phyloP scores from a whole-genome alignment of 2,329 filamentous ascomycete genomes.

The Lachnellula subtilissima region DNA sequence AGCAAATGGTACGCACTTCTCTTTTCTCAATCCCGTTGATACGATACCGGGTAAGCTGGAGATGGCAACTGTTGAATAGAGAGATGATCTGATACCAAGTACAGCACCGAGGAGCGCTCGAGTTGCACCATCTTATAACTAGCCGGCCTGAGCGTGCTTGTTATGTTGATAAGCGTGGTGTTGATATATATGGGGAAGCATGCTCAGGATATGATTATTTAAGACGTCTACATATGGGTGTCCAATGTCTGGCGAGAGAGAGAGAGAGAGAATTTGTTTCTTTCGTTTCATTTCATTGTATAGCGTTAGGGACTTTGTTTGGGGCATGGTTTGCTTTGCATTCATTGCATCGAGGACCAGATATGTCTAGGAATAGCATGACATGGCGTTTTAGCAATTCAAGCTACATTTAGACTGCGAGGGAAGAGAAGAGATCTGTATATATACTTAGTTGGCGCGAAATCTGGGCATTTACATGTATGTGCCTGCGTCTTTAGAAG shows the following conservation, averaged over 20 bases:
- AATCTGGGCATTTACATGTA: too few relatives aligned
- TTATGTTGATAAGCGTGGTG: neutral
- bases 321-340: neutral
- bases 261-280: neutral
- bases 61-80: neutral
- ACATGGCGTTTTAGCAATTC: too few relatives aligned
- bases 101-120: neutral
- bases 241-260: neutral
- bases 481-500: too few relatives aligned
- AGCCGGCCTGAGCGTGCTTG: neutral
- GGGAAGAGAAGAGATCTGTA: too few relatives aligned
- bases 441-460: too few relatives aligned
- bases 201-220: neutral
- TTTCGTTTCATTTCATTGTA: neutral
- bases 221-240: neutral
- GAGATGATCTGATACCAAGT: neutral
- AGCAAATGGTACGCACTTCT: slow-evolving; percentile 20
- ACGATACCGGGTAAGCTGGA: neutral
- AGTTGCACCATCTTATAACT: neutral
- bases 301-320: neutral
- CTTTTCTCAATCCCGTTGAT: neutral
- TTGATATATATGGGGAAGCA: neutral
- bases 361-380: neutral
- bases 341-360: neutral
- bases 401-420: too few relatives aligned